A percentile compares a stretch with the other conserved stretches of the same genome.
Evolutionary conservation across 2,329 filamentous ascomycete species (phyloP).

Genomic region (Talaromyces sp.): DNA sequence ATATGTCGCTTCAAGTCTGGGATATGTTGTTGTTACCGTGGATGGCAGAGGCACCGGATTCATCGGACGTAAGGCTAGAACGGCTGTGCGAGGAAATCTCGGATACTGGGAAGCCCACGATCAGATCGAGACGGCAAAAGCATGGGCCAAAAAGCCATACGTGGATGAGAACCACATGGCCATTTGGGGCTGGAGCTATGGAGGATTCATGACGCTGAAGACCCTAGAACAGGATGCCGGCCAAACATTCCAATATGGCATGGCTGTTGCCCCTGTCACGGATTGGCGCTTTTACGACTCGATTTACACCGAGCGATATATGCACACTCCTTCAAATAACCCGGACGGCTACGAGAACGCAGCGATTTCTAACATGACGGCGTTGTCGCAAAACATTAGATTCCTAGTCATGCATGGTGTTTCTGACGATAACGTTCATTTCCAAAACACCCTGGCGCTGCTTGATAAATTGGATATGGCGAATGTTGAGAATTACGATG

Average conservation of each 20-base stretch:
- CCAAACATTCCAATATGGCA: constrained; percentile 87
- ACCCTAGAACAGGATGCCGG: constrained; percentile 88
- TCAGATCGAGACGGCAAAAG: constrained; percentile 84
- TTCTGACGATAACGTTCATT: constrained; percentile 96
- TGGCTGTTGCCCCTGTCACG: constrained; percentile 97
- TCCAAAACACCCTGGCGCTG: constrained; percentile 86
- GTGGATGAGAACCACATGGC: constrained; percentile 77
- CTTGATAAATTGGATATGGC: constrained; percentile 80
- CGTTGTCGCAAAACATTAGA: constrained; percentile 69
- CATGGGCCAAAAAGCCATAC: constrained; percentile 75
- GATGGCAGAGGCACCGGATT: constrained; percentile 91
- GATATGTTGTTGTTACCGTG: constrained; percentile 91
- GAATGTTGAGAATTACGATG: constrained; percentile 86
- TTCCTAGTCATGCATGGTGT: constrained; percentile 95
- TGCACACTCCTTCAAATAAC: constrained; percentile 89
- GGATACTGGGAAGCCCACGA: constrained; percentile 81
- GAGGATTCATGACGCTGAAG: constrained; percentile 92
- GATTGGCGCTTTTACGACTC: constrained; percentile 61
- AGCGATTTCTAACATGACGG: constrained; percentile 67
- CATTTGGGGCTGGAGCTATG: constrained; percentile 98
- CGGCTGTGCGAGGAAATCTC: constrained; percentile 74
- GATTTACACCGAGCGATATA: constrained; percentile 62
- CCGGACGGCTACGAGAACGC: constrained; percentile 68
- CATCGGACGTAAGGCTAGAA: constrained; percentile 77
- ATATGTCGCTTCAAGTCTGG: constrained; percentile 77